Conservation (phyloP, 2,329 filamentous ascomycete genomes). For the Colletotrichum incanum region DNA sequence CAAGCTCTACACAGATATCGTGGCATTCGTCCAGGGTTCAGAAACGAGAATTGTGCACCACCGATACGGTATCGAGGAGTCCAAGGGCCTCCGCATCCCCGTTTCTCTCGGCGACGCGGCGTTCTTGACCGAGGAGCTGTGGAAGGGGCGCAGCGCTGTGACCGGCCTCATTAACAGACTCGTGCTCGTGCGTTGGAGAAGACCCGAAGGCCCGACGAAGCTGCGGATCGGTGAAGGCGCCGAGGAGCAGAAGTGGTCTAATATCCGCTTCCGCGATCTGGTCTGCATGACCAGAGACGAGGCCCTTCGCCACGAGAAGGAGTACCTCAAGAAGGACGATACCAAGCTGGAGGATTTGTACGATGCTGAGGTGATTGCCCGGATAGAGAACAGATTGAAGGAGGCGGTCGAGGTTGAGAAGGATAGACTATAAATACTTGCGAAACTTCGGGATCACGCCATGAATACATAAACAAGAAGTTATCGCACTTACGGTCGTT, state of each 20-base stretch:
- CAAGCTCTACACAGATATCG: slow-evolving; percentile 91
- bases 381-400: slow-evolving; percentile 76
- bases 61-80: slow-evolving; percentile 45
- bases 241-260: slow-evolving; percentile 84
- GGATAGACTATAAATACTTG: slow-evolving; percentile 55
- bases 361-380: slow-evolving; percentile 74
- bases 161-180: slow-evolving; percentile 87
- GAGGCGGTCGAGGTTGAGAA: slow-evolving; percentile 77
- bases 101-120: slow-evolving; percentile 86
- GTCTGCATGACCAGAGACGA: slow-evolving; percentile 97
- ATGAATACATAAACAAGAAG: neutral
- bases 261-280: slow-evolving; percentile 77
- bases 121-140: slow-evolving; percentile 93
- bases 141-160: slow-evolving; percentile 84
- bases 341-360: slow-evolving; percentile 83
- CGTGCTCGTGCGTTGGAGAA: slow-evolving; percentile 85
- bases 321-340: slow-evolving; percentile 80
- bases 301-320: slow-evolving; percentile 82
- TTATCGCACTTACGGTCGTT: neutral
- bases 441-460: neutral
- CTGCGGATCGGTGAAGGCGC: slow-evolving; percentile 74
- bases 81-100: slow-evolving; percentile 83
- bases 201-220: slow-evolving; percentile 72
- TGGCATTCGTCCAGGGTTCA: slow-evolving; percentile 80
- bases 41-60: slow-evolving; percentile 77